phyloP scores from a whole-genome alignment of 2,329 filamentous ascomycete genomes.

The Pseudogymnoascus verrucosus region DNA sequence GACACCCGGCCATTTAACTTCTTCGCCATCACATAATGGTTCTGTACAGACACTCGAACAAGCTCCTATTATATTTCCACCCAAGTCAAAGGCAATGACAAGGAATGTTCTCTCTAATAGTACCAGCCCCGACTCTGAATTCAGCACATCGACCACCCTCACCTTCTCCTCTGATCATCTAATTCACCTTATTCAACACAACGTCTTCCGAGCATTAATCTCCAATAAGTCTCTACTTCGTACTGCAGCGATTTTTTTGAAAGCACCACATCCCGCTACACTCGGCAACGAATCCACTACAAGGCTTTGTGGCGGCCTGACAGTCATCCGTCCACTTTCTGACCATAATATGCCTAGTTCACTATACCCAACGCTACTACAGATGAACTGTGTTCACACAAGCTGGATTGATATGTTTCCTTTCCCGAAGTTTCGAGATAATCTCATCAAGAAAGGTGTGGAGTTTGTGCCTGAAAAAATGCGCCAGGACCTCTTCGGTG shows the following conservation, averaged over 20 bases:
- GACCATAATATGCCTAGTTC: conserved; percentile 12
- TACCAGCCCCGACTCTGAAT: conserved; percentile 8
- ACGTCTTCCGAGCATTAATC: conserved; percentile 18
- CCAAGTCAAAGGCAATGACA: background rate
- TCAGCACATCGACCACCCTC: conserved; percentile 7
- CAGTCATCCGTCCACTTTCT: conserved; percentile 11
- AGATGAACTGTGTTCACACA: conserved; percentile 16
- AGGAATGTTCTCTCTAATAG: conserved; percentile 5
- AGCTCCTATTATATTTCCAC: background rate
- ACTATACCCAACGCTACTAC: conserved; percentile 15
- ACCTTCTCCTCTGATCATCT: conserved; percentile 18
- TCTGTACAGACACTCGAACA: conserved; percentile 9
- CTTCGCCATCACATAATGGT: conserved; percentile 2
- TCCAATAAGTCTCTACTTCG: conserved; percentile 17
- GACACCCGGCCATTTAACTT: conserved; percentile 5
- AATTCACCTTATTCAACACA: conserved; percentile 20
- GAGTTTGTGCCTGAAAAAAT: conserved; percentile 10
- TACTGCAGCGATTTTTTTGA: conserved; percentile 8
- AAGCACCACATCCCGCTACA: background rate
- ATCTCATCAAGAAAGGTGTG: background rate
- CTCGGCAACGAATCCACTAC: background rate
- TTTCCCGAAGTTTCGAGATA: conserved; percentile 17
- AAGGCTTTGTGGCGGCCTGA: conserved; percentile 14
- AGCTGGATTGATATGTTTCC: conserved; percentile 20
- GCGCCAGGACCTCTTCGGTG: conserved; percentile 13